Conservation (phyloP, 2,329 filamentous ascomycete genomes). For the Fusarium siculi region DNA sequence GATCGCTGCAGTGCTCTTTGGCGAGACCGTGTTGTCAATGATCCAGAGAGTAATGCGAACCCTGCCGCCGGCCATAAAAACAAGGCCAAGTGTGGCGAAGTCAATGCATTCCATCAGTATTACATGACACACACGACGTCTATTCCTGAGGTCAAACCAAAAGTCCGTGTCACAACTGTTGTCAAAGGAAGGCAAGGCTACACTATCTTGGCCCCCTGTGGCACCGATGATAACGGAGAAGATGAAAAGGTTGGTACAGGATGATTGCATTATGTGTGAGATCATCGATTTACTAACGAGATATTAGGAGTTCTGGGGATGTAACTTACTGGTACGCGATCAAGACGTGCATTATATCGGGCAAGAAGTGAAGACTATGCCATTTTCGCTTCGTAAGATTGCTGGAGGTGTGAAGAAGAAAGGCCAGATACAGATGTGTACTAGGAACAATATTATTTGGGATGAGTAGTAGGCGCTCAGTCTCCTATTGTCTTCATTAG, state of each 20-base stretch:
- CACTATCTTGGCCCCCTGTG: background rate
- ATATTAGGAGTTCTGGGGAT: background rate
- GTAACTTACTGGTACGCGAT: background rate
- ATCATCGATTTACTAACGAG: background rate
- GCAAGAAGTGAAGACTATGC: rapidly evolving
- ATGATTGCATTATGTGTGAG: no score
- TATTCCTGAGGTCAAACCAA: background rate
- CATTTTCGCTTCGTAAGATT: background rate
- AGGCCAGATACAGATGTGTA: conserved; percentile 1
- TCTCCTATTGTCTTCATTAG: background rate
- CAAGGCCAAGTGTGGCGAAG: background rate
- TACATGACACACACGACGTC: background rate
- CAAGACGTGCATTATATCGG: background rate
- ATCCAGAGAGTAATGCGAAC: background rate
- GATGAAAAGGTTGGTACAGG: background rate
- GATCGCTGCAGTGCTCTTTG: background rate
- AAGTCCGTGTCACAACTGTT: background rate
- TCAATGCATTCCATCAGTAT: background rate
- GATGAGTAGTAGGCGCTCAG: background rate
- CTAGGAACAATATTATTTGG: background rate
- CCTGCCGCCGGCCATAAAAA: background rate
- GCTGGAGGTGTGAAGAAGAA: background rate
- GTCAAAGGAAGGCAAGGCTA: background rate
- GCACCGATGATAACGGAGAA: background rate
- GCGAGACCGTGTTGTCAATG: background rate